These are phyloP conservation scores for Saccharomycopsis vini DNA, from an alignment of 805 yeast species.

Conservation along the genomic window DNA sequence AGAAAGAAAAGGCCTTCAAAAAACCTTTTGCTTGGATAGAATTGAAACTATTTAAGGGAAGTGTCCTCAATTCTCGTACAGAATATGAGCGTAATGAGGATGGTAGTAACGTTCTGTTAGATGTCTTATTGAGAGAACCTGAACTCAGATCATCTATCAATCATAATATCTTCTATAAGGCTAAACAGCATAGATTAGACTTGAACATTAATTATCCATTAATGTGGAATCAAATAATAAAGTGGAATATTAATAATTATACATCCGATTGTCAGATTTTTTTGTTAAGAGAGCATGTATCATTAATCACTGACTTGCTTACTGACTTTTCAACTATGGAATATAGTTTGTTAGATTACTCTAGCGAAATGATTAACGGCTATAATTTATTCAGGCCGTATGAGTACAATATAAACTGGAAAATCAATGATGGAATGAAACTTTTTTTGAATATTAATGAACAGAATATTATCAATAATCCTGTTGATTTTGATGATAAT, in stretches of 20 bases:
- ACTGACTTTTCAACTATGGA: conserved; percentile 72
- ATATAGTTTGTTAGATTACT: conserved; percentile 24
- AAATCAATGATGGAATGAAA: conserved; percentile 40
- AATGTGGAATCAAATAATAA: conserved; percentile 71
- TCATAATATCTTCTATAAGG: conserved; percentile 67
- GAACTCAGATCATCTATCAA: conserved; percentile 79
- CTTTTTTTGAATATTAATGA: conserved; percentile 77
- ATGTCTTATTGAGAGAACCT: conserved; percentile 39
- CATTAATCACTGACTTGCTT: conserved; percentile 60
- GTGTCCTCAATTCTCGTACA: conserved; percentile 38
- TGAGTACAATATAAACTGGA: conserved; percentile 53
- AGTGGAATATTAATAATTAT: conserved; percentile 52
- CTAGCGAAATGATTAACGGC: conserved; percentile 31
- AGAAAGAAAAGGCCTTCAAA: conserved; percentile 21
- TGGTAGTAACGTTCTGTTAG: conserved; percentile 48
- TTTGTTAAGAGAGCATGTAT: conserved; percentile 73
- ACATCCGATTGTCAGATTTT: conserved; percentile 51
- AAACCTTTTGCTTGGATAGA: conserved; percentile 94
- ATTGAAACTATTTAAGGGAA: conserved; percentile 45
- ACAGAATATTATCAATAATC: conserved; percentile 79
- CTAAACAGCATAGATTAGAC: conserved; percentile 45
- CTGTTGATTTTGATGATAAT: conserved; percentile 76
- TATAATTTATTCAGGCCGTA: conserved; percentile 76
- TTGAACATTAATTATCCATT: conserved; percentile 64
- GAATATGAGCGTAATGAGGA: conserved; percentile 44